phyloP scores from a whole-genome alignment of 2,329 filamentous ascomycete species.

The Chaetomiaceae sp. region DNA sequence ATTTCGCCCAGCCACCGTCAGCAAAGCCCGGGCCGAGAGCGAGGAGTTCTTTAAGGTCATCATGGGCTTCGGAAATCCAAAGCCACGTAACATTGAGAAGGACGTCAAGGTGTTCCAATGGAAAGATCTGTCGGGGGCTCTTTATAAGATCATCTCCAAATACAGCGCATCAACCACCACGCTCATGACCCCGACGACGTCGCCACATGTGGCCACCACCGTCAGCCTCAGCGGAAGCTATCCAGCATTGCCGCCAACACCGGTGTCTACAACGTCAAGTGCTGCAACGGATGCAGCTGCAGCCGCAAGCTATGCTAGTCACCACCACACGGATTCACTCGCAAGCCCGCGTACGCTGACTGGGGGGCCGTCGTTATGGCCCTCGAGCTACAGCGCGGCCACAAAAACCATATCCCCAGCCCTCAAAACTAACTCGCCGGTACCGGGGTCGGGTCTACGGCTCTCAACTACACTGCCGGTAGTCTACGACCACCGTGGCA shows the following conservation, averaged over 20 bases:
- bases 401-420: constrained; percentile 44
- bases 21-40: constrained; percentile 85
- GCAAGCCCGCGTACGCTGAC: constrained; percentile 51
- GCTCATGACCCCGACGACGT: constrained; percentile 24
- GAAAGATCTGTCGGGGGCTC: constrained; percentile 78
- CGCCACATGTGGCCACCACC: constrained; percentile 40
- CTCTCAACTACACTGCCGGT: constrained; percentile 36
- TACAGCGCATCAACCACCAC: constrained; percentile 53
- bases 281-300: constrained; percentile 32
- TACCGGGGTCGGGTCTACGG: constrained; percentile 31
- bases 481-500: constrained; percentile 35
- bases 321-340: constrained; percentile 46
- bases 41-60: constrained; percentile 99
- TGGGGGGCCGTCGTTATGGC: constrained; percentile 47
- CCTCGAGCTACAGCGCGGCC: constrained; percentile 39
- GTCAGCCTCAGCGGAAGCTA: constrained; percentile 38
- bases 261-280: constrained; percentile 32
- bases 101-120: constrained; percentile 98
- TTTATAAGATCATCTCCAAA: constrained; percentile 99
- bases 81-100: constrained; percentile 97
- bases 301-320: constrained; percentile 38
- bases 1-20: constrained; percentile 87
- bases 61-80: constrained; percentile 93
- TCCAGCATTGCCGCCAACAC: constrained; percentile 45
- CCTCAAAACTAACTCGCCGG: constrained; percentile 37